Percentiles rank a stretch among this genome's conserved stretches.
These are phyloP conservation scores for Salvia miltiorrhiza DNA, from an alignment of 257 asterid species.

Conservation along the genomic window DNA sequence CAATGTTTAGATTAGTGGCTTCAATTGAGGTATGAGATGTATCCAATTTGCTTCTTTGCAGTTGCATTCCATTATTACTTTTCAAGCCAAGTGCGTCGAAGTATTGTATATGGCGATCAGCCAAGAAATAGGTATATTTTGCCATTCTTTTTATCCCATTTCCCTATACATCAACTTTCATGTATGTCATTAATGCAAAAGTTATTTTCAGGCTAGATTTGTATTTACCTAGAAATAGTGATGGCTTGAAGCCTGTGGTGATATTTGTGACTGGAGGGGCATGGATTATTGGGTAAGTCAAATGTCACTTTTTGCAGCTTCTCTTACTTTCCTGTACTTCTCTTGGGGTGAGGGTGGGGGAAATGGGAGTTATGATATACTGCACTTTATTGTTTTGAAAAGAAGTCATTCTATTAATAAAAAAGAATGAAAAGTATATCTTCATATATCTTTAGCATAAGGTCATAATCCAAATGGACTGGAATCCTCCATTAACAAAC, in stretches of 20 bases:
- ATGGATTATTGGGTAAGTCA: slow-evolving; percentile 90
- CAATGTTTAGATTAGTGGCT: slow-evolving; percentile 22
- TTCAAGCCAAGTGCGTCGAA: slow-evolving; percentile 73
- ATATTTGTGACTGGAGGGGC: slow-evolving; percentile 98
- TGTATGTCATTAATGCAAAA: slow-evolving; percentile 1
- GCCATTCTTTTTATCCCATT: neutral
- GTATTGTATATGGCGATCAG: slow-evolving; percentile 81
- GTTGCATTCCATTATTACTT: slow-evolving; percentile 81
- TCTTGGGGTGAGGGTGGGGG: neutral
- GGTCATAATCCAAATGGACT: neutral
- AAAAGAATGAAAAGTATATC: neutral
- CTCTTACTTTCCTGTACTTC: neutral
- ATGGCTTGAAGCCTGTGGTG: slow-evolving; percentile 78
- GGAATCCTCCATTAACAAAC: neutral
- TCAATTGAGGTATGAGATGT: slow-evolving; percentile 13
- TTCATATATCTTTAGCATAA: neutral
- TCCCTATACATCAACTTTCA: neutral
- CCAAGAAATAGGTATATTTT: slow-evolving; percentile 80
- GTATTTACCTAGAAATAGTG: slow-evolving; percentile 60
- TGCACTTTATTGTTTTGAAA: neutral
- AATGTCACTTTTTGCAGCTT: slow-evolving; percentile 9
- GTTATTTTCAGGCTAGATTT: slow-evolving; percentile 75
- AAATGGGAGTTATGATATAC: neutral
- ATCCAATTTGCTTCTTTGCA: slow-evolving; percentile 38
- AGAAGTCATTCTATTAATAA: neutral